A percentile compares a stretch with the other conserved stretches of the same genome.
Evolutionary conservation across 192 early-diverging fungal species (phyloP).

Genomic region (Phlyctochytrium bullatum): DNA sequence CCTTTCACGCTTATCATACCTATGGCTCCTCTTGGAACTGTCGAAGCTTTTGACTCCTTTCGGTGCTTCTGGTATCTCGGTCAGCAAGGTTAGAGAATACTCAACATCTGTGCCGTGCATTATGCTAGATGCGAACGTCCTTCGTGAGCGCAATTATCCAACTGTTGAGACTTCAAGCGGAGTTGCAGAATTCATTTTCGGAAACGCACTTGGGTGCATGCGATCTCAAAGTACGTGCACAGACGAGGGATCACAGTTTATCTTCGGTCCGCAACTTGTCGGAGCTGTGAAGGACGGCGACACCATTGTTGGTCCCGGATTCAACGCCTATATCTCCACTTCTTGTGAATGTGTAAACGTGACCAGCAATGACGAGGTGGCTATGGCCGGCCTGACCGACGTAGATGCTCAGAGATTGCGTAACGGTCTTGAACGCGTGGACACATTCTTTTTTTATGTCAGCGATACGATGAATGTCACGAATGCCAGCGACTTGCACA

Average conservation of each 20-base stretch:
- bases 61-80: slow-evolving; percentile 7
- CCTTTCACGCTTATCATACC: slow-evolving; percentile 13
- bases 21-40: slow-evolving; percentile 15
- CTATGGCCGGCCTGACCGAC: not conserved
- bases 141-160: slow-evolving; percentile 9
- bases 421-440: not conserved
- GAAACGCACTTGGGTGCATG: slow-evolving; percentile 16
- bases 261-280: slow-evolving; percentile 8
- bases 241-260: not conserved
- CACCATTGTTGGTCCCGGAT: slow-evolving; percentile 16
- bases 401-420: not conserved
- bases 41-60: slow-evolving; percentile 21
- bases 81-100: not conserved
- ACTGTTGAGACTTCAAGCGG: slow-evolving; percentile 12
- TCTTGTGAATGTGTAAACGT: slow-evolving; percentile 5
- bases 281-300: slow-evolving; percentile 12
- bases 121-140: slow-evolving; percentile 7
- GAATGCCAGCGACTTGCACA: not conserved
- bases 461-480: not conserved
- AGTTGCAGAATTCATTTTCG: slow-evolving; percentile 23
- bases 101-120: slow-evolving; percentile 7
- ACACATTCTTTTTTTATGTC: not conserved
- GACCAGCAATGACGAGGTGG: not conserved
- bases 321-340: slow-evolving; percentile 6
- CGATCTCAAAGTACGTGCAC: slow-evolving; percentile 10